Evolutionary conservation across 1,284 basidiomycete genomes (phyloP).

Genomic region (Ustilago crameri): DNA sequence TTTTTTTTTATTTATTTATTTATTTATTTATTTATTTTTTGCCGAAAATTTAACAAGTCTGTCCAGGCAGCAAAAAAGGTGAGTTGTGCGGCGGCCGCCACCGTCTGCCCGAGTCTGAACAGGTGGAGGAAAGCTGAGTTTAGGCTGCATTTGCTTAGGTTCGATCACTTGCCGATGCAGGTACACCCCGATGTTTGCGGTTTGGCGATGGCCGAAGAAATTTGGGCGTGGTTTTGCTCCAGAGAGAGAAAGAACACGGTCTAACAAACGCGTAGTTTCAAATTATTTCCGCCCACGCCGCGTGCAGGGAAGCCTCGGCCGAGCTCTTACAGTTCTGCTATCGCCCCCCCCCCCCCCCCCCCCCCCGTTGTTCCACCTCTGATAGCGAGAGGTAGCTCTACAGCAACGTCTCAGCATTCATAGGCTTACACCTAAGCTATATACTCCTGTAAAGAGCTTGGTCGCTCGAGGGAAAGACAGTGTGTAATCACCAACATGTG

Average conservation of each 20-base stretch:
- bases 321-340: not conserved
- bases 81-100: conserved; percentile 14
- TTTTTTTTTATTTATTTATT: no score
- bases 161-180: conserved; percentile 12
- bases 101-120: not conserved
- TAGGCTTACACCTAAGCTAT: no score
- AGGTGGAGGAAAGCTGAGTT: conserved; percentile 29
- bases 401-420: no score
- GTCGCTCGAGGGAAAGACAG: no score
- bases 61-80: not conserved
- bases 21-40: no score
- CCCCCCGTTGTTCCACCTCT: no score
- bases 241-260: not conserved
- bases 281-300: no score
- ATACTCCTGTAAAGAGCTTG: no score
- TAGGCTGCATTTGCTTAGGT: conserved; percentile 4
- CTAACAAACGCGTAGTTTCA: not conserved
- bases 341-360: not conserved
- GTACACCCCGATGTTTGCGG: conserved; percentile 1
- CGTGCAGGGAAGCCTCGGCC: no score
- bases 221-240: no score
- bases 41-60: conserved; percentile 26
- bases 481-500: no score
- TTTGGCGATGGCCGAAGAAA: conserved; percentile 1
- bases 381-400: no score